phyloP scores from a whole-genome alignment of 1,284 basidiomycete species.

The Baeospora myosura region DNA sequence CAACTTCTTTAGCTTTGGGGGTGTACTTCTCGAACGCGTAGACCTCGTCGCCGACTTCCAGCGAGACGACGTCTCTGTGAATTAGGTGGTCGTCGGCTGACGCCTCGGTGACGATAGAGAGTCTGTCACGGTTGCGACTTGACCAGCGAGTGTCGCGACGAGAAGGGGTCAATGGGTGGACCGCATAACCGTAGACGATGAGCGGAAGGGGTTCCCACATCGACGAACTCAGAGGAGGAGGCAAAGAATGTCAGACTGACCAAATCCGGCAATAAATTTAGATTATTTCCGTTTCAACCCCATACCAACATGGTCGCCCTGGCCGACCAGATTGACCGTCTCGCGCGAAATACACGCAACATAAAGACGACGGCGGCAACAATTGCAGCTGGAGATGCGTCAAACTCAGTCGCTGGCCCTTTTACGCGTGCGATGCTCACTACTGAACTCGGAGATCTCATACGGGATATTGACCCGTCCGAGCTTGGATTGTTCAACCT shows the following conservation, averaged over 20 bases:
- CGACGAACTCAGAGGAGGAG: not conserved
- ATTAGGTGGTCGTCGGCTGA: slow-evolving; percentile 59
- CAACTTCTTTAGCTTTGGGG: slow-evolving; percentile 62
- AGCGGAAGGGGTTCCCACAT: slow-evolving; percentile 74
- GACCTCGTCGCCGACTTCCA: slow-evolving; percentile 87
- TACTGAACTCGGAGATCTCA: slow-evolving; percentile 60
- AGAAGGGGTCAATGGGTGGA: slow-evolving; percentile 68
- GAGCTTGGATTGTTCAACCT: slow-evolving; percentile 70
- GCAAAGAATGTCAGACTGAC: not conserved
- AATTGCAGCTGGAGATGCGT: slow-evolving; percentile 1
- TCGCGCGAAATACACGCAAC: slow-evolving; percentile 27
- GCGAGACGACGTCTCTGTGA: slow-evolving; percentile 69
- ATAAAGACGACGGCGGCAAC: slow-evolving; percentile 27
- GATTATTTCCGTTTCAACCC: slow-evolving; percentile 13
- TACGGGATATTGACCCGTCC: slow-evolving; percentile 67
- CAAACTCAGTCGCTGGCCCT: slow-evolving; percentile 19
- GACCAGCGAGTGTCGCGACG: slow-evolving; percentile 67
- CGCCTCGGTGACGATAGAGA: slow-evolving; percentile 64
- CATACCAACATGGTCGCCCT: slow-evolving; percentile 28
- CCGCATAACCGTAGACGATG: slow-evolving; percentile 78
- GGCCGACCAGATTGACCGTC: slow-evolving; percentile 38
- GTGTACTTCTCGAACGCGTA: slow-evolving; percentile 92
- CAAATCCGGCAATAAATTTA: not conserved
- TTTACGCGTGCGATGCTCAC: slow-evolving; percentile 57
- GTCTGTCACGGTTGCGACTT: slow-evolving; percentile 35